phyloP scores from a whole-genome alignment of 1,284 basidiomycete species.

The Ceratobasidium papillatum region DNA sequence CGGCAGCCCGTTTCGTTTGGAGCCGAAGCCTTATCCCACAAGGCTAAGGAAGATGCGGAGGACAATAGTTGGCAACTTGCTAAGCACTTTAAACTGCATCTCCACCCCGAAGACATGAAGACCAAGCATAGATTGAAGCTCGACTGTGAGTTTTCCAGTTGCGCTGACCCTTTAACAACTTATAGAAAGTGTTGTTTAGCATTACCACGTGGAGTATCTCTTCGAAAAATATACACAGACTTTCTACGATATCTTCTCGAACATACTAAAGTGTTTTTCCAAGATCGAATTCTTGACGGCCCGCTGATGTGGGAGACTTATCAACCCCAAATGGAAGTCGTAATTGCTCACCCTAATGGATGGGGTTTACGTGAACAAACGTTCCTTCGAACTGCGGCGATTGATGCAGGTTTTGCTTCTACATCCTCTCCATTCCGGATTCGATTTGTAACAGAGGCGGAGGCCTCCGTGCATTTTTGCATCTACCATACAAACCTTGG shows the following conservation, averaged over 20 bases:
- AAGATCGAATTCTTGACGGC: conserved; percentile 37
- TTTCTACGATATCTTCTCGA: conserved; percentile 41
- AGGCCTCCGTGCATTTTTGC: conserved; percentile 45
- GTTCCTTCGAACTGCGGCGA: conserved; percentile 37
- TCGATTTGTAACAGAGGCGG: conserved; percentile 43
- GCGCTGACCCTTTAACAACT: too few relatives aligned
- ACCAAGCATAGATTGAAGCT: conserved; percentile 13
- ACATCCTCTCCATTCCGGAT: conserved; percentile 7
- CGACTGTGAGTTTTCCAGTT: conserved; percentile 36
- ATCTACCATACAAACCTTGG: conserved; percentile 42
- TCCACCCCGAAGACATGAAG: conserved; percentile 41
- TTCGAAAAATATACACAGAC: conserved; percentile 38
- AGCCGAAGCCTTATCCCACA: conserved; percentile 22
- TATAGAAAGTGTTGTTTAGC: not conserved
- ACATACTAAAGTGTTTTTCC: conserved; percentile 38
- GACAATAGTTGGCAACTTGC: conserved; percentile 41
- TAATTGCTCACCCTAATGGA: conserved; percentile 43
- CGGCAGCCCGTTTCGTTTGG: conserved; percentile 39
- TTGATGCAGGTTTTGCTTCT: conserved; percentile 26
- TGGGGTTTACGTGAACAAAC: conserved; percentile 42
- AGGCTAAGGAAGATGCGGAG: conserved; percentile 27
- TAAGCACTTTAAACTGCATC: conserved; percentile 41
- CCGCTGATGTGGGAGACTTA: conserved; percentile 36
- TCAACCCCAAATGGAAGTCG: conserved; percentile 25
- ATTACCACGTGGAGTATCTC: conserved; percentile 24